Evolutionary conservation across 1,139 yeast species (phyloP).

Genomic region (Yamadazyma trypodendri): DNA sequence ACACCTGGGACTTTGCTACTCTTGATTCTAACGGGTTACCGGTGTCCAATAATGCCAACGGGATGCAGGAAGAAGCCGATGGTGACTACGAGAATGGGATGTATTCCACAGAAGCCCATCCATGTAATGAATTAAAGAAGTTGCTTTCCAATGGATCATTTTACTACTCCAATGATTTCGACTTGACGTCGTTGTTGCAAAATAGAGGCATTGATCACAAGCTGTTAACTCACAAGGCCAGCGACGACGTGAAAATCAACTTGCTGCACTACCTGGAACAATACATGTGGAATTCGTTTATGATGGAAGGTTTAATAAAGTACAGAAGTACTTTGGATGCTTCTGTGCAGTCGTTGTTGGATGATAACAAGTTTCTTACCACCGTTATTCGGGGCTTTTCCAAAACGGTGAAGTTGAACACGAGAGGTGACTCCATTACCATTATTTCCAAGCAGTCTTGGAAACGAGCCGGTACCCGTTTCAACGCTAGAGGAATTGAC

Average conservation of each 20-base stretch:
- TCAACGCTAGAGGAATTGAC: conserved; percentile 91
- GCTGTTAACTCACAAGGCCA: background rate
- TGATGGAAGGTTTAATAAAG: conserved; percentile 78
- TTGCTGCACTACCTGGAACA: conserved; percentile 67
- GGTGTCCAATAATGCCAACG: conserved; percentile 17
- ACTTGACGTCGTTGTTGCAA: conserved; percentile 80
- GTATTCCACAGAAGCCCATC: conserved; percentile 56
- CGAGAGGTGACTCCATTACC: conserved; percentile 61
- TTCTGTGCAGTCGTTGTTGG: conserved; percentile 57
- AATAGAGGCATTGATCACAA: conserved; percentile 53
- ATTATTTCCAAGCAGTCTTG: conserved; percentile 91
- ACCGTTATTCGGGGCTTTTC: conserved; percentile 96
- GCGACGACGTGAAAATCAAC: conserved; percentile 15
- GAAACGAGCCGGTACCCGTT: conserved; percentile 95
- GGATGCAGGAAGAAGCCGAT: conserved; percentile 11
- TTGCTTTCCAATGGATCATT: conserved; percentile 84
- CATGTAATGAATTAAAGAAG: conserved; percentile 78
- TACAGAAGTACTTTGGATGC: conserved; percentile 71
- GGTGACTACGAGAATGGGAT: conserved; percentile 19
- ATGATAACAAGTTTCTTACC: conserved; percentile 77
- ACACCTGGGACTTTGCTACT: conserved; percentile 78
- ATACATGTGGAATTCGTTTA: conserved; percentile 95
- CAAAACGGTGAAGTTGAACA: conserved; percentile 62
- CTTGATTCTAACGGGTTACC: conserved; percentile 67
- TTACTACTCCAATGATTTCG: conserved; percentile 89